These are phyloP conservation scores for Thalassiosira delicatula DNA, from an alignment of 352 stramenopile species.

Conservation along the genomic window DNA sequence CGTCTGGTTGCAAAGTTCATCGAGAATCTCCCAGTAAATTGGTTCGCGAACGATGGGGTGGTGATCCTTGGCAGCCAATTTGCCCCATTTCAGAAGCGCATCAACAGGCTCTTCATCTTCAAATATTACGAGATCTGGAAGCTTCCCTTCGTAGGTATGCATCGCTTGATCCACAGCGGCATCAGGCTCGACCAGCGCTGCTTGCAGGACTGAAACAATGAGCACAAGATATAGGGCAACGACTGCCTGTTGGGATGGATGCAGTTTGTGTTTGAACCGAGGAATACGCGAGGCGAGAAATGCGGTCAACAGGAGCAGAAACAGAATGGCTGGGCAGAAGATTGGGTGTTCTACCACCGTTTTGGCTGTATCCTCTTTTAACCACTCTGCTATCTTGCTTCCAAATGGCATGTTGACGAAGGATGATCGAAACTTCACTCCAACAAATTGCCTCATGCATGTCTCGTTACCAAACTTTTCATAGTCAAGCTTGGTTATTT, in stretches of 20 bases:
- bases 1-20: slow-evolving; percentile 59
- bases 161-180: slow-evolving; percentile 53
- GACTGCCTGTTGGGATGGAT: slow-evolving; percentile 36
- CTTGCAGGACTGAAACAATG: slow-evolving; percentile 56
- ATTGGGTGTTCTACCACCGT: slow-evolving; percentile 59
- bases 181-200: slow-evolving; percentile 58
- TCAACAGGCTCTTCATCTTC: slow-evolving; percentile 68
- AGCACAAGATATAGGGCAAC: slow-evolving; percentile 40
- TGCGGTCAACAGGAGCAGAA: slow-evolving; percentile 38
- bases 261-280: slow-evolving; percentile 38
- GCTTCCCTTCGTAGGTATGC: slow-evolving; percentile 61
- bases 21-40: slow-evolving; percentile 62
- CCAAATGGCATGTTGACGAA: slow-evolving; percentile 59
- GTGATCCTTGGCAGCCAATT: slow-evolving; percentile 53
- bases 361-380: slow-evolving; percentile 51
- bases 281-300: slow-evolving; percentile 30
- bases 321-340: slow-evolving; percentile 50
- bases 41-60: slow-evolving; percentile 59
- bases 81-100: slow-evolving; percentile 65
- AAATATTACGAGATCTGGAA: slow-evolving; percentile 61
- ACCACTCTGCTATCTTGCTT: slow-evolving; percentile 33
- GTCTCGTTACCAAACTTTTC: slow-evolving; percentile 71
- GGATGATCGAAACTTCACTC: slow-evolving; percentile 57
- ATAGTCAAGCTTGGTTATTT: slow-evolving; percentile 69
- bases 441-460: slow-evolving; percentile 64